Evolutionary conservation across 352 stramenopile genomes (phyloP).

Genomic region (Phytophthora fragariae): DNA sequence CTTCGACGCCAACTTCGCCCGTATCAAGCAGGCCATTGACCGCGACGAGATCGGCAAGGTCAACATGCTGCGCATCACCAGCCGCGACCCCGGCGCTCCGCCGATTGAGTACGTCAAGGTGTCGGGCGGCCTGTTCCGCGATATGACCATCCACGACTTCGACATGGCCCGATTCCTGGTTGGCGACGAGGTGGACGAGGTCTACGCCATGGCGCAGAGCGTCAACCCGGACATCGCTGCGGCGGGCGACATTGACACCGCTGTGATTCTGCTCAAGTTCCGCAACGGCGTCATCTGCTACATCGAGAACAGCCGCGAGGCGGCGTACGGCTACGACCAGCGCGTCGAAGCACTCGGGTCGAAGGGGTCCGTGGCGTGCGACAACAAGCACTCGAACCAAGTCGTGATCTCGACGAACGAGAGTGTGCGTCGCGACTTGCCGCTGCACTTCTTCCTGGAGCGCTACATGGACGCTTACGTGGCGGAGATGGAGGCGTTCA

Average conservation of each 20-base stretch:
- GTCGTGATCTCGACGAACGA: conserved; percentile 64
- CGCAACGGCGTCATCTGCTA: conserved; percentile 91
- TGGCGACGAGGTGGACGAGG: conserved; percentile 76
- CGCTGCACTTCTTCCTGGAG: conserved; percentile 95
- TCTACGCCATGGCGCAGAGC: conserved; percentile 71
- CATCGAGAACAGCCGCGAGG: conserved; percentile 95
- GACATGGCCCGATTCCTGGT: conserved; percentile 95
- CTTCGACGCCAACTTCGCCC: conserved; percentile 95
- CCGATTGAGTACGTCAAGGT: no score
- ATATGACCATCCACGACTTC: conserved; percentile 97
- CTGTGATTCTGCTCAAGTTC: conserved; percentile 92
- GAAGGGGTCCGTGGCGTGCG: conserved; percentile 90
- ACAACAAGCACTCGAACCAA: conserved; percentile 95
- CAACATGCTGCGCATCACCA: conserved; percentile 86
- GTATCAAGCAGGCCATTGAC: conserved; percentile 85
- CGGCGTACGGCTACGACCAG: conserved; percentile 96
- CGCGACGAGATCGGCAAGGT: conserved; percentile 91
- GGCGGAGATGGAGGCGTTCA: conserved; percentile 76
- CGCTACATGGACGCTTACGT: conserved; percentile 93
- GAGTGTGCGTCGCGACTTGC: conserved; percentile 81
- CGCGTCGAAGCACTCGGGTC: conserved; percentile 94
- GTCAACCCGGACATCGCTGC: conserved; percentile 69
- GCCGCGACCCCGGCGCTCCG: no score
- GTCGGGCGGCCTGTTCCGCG: no score
- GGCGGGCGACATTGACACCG: conserved; percentile 92